phyloP scores from a whole-genome alignment of 768 basidiomycete genomes.

The Collybiopsis luxurians region DNA sequence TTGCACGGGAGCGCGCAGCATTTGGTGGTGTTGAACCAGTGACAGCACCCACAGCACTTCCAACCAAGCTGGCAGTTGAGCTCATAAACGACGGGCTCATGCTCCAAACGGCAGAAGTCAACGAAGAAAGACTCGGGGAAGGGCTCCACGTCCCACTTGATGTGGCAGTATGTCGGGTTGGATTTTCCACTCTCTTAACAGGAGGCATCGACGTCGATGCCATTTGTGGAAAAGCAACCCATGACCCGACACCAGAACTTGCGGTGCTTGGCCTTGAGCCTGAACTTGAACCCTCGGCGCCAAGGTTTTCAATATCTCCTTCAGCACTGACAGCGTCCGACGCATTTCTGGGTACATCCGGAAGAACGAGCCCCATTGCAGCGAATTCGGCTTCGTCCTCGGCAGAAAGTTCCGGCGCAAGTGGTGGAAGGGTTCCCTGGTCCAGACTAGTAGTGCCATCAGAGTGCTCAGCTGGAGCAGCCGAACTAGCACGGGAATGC shows the following conservation, averaged over 20 bases:
- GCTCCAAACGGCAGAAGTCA: constrained; percentile 1
- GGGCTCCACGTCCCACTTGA: constrained; percentile 5
- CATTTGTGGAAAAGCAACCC: neutral
- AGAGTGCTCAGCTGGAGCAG: neutral
- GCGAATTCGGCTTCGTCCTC: constrained; percentile 40
- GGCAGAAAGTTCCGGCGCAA: neutral
- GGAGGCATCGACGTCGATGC: neutral
- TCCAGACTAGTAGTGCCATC: neutral
- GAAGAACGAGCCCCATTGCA: constrained; percentile 35
- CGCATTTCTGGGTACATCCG: neutral
- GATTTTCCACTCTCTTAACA: neutral
- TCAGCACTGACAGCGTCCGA: neutral
- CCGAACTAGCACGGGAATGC: constrained; percentile 2
- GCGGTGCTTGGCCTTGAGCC: neutral
- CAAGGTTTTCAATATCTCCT: neutral
- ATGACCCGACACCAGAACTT: neutral
- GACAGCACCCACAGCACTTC: neutral
- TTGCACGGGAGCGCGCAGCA: constrained; percentile 38
- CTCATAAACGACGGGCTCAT: constrained; percentile 7
- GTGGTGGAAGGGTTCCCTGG: neutral
- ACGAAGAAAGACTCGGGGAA: neutral
- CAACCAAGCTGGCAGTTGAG: constrained; percentile 1
- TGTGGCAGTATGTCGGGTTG: neutral
- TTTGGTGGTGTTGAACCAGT: constrained; percentile 17
- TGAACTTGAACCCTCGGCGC: neutral